phyloP scores from a whole-genome alignment of 305 asterid species.

The Salvia sclarea region DNA sequence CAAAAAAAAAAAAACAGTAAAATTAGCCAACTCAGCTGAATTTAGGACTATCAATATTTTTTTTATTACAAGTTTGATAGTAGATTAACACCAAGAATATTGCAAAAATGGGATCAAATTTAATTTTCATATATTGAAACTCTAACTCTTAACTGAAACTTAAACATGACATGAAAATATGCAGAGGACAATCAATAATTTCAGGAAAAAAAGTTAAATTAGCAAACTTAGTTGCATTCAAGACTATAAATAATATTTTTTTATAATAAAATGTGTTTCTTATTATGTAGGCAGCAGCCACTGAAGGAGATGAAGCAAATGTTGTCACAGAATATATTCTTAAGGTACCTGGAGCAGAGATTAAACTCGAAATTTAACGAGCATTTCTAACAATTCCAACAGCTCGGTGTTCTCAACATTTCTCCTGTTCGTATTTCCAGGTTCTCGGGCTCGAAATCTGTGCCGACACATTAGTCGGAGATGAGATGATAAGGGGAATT shows the following conservation, averaged over 20 bases:
- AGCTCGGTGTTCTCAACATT: conserved; percentile 12
- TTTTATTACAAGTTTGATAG: too few relatives aligned
- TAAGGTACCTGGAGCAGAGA: conserved; percentile 39
- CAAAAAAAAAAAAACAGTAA: too few relatives aligned
- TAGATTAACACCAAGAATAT: background rate
- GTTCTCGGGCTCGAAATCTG: conserved; percentile 72
- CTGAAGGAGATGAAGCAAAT: conserved; percentile 72
- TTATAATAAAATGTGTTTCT: background rate
- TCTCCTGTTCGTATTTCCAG: conserved; percentile 35
- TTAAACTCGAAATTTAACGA: background rate
- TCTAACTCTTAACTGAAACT: background rate
- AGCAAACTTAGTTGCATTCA: background rate
- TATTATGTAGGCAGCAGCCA: conserved; percentile 63
- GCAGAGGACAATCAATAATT: too few relatives aligned
- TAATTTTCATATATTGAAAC: background rate
- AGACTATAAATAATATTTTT: too few relatives aligned
- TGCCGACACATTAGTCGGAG: conserved; percentile 80
- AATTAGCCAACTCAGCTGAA: background rate
- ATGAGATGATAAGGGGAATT: conserved; percentile 77
- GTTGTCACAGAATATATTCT: conserved; percentile 60
- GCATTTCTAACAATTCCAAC: background rate
- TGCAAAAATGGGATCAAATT: background rate
- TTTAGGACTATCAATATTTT: background rate
- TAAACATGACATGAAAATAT: background rate
- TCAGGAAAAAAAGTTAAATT: background rate